Conservation (phyloP, 1,139 yeast species). For the Taphrina confusa region DNA sequence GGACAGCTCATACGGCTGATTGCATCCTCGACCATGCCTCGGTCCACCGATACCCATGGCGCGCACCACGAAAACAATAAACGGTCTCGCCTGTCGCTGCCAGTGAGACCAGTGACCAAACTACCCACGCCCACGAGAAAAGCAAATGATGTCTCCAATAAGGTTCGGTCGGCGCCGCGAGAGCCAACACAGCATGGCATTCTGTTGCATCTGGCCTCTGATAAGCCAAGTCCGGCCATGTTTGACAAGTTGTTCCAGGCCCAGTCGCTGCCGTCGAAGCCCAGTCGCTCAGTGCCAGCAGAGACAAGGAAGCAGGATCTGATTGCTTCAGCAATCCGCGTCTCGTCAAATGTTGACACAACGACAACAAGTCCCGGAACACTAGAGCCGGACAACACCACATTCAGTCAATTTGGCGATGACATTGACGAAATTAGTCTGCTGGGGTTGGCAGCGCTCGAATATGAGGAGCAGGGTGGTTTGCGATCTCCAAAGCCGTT, state of each 20-base stretch:
- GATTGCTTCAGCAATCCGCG: not conserved
- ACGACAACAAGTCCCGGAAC: not conserved
- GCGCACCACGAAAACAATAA: not conserved
- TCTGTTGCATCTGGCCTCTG: not conserved
- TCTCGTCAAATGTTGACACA: too few relatives aligned
- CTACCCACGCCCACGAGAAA: not conserved
- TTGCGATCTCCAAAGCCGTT: not conserved
- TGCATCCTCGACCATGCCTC: too few relatives aligned
- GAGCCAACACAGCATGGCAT: not conserved
- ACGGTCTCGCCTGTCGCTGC: not conserved
- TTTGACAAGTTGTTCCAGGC: slow-evolving; percentile 7
- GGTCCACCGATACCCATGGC: not conserved
- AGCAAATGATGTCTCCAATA: not conserved
- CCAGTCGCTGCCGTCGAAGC: not conserved
- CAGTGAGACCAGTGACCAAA: not conserved
- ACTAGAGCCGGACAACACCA: not conserved
- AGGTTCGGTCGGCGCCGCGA: not conserved
- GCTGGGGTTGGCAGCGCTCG: slow-evolving; percentile 9
- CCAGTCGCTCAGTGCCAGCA: not conserved
- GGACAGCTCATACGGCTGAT: too few relatives aligned
- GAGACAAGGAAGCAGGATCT: not conserved
- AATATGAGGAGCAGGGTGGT: not conserved
- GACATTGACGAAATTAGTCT: slow-evolving; percentile 21
- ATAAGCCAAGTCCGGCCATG: slow-evolving; percentile 13
- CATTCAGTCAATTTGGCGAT: slow-evolving; percentile 1